Percentiles rank a stretch among this genome's conserved stretches.
Conservation (phyloP, 2,329 filamentous ascomycete species). For the Trichoderma endophyticum region DNA sequence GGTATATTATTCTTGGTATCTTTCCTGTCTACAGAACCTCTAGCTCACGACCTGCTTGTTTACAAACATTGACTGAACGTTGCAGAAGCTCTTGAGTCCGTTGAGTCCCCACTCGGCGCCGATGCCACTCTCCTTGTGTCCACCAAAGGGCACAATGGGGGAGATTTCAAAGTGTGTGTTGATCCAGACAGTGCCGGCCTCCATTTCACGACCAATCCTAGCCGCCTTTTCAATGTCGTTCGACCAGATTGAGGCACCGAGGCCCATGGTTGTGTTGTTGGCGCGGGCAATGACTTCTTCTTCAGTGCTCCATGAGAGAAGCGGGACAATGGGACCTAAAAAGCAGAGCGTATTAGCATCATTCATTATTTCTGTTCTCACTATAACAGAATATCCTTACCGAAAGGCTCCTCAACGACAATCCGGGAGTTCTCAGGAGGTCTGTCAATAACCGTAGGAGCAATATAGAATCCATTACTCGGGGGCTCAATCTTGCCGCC, state of each 20-base stretch:
- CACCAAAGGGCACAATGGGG: constrained; percentile 60
- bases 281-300: constrained; percentile 34
- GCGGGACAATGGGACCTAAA: constrained; percentile 31
- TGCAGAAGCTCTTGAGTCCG: constrained; percentile 12
- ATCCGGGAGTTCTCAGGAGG: constrained; percentile 32
- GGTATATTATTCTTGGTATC: background rate
- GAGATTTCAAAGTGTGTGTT: constrained; percentile 53
- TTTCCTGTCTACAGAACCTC: background rate
- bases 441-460: constrained; percentile 58
- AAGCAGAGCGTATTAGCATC: background rate
- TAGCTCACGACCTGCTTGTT: background rate
- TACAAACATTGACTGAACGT: constrained; percentile 4
- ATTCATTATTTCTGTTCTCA: background rate
- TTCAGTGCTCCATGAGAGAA: constrained; percentile 31
- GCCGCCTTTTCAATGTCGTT: constrained; percentile 46
- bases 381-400: background rate
- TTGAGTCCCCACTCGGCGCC: constrained; percentile 34
- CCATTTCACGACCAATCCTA: constrained; percentile 48
- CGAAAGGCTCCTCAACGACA: constrained; percentile 37
- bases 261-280: constrained; percentile 51
- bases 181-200: constrained; percentile 50
- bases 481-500: constrained; percentile 45
- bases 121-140: constrained; percentile 61
- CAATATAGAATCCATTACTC: constrained; percentile 76
- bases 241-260: constrained; percentile 57